Conservation (phyloP, 306 rosid genomes). For the Ammopiptanthus mongolicus region DNA sequence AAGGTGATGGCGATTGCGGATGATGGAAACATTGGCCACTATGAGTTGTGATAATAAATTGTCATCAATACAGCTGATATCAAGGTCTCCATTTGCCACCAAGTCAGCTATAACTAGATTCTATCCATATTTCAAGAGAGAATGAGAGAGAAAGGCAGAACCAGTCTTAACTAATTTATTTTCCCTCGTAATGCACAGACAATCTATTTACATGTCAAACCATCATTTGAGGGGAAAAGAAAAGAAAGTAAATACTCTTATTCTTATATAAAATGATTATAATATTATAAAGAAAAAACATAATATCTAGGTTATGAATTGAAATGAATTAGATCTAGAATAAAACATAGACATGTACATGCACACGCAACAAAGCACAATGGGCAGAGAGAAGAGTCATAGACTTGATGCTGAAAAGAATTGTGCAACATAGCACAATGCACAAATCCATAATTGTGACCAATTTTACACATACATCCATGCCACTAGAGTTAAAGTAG, state of each 20-base stretch:
- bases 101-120: neutral
- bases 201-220: neutral
- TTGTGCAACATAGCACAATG: neutral
- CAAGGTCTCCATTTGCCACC: neutral
- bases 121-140: neutral
- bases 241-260: neutral
- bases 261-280: neutral
- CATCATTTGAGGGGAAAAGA: neutral
- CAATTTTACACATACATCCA: neutral
- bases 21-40: no score
- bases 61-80: neutral
- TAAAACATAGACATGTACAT: neutral
- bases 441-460: neutral
- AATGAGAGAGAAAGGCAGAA: neutral
- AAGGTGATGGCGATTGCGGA: no score
- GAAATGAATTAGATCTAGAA: neutral
- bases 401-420: neutral
- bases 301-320: neutral
- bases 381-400: neutral
- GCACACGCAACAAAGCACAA: neutral
- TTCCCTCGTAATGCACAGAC: neutral
- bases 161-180: neutral
- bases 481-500: neutral
- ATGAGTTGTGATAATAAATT: no score
- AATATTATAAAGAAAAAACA: neutral